A percentile compares a stretch with the other conserved stretches of the same genome.
phyloP scores from a whole-genome alignment of 1,284 basidiomycete species.

The Tremellales sp. region DNA sequence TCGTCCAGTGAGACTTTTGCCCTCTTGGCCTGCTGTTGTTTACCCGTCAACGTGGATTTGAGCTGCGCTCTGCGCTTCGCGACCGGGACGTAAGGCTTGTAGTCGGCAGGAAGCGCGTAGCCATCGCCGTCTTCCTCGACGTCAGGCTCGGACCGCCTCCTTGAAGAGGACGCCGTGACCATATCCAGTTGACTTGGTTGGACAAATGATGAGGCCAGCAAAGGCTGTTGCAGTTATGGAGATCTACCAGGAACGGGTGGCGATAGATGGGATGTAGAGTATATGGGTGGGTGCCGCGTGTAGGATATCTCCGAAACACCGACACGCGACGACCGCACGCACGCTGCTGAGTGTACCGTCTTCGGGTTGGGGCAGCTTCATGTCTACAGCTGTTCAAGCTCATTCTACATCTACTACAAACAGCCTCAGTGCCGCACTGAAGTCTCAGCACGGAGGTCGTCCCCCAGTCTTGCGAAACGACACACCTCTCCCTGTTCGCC shows the following conservation, averaged over 20 bases:
- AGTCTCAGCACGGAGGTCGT: background rate
- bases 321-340: no score
- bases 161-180: background rate
- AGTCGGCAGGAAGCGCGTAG: constrained; percentile 47
- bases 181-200: background rate
- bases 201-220: background rate
- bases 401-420: background rate
- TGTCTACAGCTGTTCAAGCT: no score
- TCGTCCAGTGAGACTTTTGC: constrained; percentile 56
- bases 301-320: background rate
- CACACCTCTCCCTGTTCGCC: no score
- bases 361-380: no score
- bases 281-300: background rate
- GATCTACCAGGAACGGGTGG: background rate
- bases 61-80: constrained; percentile 77
- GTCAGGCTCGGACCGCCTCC: background rate
- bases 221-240: no score
- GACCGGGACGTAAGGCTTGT: constrained; percentile 83
- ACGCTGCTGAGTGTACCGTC: no score
- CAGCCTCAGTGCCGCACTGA: background rate
- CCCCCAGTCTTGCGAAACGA: background rate
- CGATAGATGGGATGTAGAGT: no score
- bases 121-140: constrained; percentile 49
- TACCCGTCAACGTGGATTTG: constrained; percentile 60
- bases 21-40: constrained; percentile 53